Evolutionary conservation across 2,329 filamentous ascomycete genomes (phyloP).

Genomic region (Diaporthe capsici): DNA sequence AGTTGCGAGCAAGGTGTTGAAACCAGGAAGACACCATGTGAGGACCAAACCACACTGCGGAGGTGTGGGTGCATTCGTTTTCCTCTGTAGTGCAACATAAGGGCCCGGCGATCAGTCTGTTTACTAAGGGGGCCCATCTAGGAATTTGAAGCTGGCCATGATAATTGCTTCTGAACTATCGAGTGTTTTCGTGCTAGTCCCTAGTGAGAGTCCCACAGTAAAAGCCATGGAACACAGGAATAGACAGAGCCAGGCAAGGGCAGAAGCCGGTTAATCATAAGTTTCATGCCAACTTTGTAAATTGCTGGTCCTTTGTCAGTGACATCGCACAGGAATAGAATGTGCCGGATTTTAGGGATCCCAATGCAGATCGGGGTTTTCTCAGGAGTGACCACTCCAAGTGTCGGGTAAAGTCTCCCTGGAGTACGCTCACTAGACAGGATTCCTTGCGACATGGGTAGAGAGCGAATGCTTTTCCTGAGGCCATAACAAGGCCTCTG

Average conservation of each 20-base stretch:
- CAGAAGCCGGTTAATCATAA: neutral
- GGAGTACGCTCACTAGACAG: neutral
- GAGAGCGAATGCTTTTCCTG: neutral
- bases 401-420: neutral
- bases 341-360: neutral
- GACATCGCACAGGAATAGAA: neutral
- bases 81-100: neutral
- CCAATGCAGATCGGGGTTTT: too few species aligned
- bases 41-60: neutral
- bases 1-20: neutral
- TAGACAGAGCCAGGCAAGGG: neutral
- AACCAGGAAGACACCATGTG: neutral
- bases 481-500: neutral
- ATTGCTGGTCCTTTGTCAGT: neutral
- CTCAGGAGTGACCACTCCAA: neutral
- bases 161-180: neutral
- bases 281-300: neutral
- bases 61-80: neutral
- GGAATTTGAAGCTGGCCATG: neutral
- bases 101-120: neutral
- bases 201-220: neutral
- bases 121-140: neutral
- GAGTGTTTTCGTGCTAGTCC: neutral
- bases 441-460: neutral
- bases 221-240: neutral